Evolutionary conservation across 305 asterid genomes (phyloP), one percentile per base, ranked within the genome.

Genomic region (Fraxinus greggii): DNA sequence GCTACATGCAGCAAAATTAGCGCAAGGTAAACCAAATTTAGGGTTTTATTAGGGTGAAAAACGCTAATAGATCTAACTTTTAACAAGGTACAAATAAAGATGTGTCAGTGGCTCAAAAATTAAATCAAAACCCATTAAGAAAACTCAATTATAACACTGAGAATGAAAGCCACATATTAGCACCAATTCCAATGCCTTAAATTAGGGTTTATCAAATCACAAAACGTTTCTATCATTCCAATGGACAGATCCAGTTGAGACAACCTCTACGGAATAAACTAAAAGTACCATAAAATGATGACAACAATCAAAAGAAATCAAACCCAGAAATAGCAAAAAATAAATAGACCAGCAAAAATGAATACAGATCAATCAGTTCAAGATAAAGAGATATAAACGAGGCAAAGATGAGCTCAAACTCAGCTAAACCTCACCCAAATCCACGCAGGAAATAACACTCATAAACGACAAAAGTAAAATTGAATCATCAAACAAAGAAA

Each of bases 131-230:
- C 72, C 80, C 79, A 83, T 3, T 70, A 3, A 26, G 8, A 67
- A 32, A 83, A 73, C 48, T 54, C 72, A 82, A 79, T 48, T 75
- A 65, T 10, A 63, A 51, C 75, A 0, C 23, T 9, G 69, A 23
- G 51, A 35, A 54, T 59, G 29, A 12, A 69, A 75, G 59, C 70
- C 10, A 35, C 19, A 17, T 12, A 63, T 6, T 59, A 48, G 75
- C 83, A 38, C 40, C 81, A 5, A 69, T 72, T 73, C 59, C 83
- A 80, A 31, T 67, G 85, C 75, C 85, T 56, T 69, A 77, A 85
- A 79, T 86, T 88, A 91, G 93, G 89, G 92, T 88, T 90, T 85
- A 69, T 12, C 35, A 8, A 59, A 70, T 80, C 29, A 13, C n/a
- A 29, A 12, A 42, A 59, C 72, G 28, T 21, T 40, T 15, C 78